These are phyloP conservation scores for Claviceps spartinae DNA, from an alignment of 2,329 filamentous ascomycete genomes.

Conservation along the genomic window DNA sequence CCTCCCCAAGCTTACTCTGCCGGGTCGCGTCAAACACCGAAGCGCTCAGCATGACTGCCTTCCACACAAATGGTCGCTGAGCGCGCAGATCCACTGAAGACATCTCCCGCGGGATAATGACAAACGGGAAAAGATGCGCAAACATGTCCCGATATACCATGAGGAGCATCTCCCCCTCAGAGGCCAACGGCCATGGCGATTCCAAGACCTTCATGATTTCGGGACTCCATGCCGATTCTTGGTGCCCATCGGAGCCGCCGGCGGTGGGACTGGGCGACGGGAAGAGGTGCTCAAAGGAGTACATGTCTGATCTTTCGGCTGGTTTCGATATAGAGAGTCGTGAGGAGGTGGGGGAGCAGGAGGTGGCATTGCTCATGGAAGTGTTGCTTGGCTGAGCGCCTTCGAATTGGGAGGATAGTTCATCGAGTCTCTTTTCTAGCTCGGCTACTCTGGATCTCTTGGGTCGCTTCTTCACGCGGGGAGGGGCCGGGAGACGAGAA, in stretches of 20 bases:
- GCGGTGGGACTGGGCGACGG: slow-evolving; percentile 14
- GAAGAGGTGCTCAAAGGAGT: slow-evolving; percentile 24
- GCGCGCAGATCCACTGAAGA: slow-evolving; percentile 22
- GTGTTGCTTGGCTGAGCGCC: slow-evolving; percentile 9
- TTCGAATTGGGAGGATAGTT: slow-evolving; percentile 32
- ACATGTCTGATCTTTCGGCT: slow-evolving; percentile 10
- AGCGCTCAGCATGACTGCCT: slow-evolving; percentile 32
- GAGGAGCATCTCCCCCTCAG: slow-evolving; percentile 28
- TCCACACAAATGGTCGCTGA: slow-evolving; percentile 33
- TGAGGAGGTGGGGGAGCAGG: slow-evolving; percentile 4
- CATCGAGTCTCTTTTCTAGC: slow-evolving; percentile 35
- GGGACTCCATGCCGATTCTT: slow-evolving; percentile 11
- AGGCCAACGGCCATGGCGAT: slow-evolving; percentile 26
- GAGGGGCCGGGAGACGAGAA: slow-evolving; percentile 32
- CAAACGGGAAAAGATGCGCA: slow-evolving; percentile 30
- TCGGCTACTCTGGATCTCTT: slow-evolving; percentile 36
- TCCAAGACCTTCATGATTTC: slow-evolving; percentile 13
- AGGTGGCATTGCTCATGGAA: slow-evolving; percentile 2
- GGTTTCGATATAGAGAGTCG: not conserved
- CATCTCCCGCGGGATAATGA: slow-evolving; percentile 25
- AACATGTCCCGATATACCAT: slow-evolving; percentile 20
- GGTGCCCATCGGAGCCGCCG: slow-evolving; percentile 8
- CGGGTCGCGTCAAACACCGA: slow-evolving; percentile 28
- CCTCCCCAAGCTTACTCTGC: slow-evolving; percentile 29
- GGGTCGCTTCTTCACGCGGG: slow-evolving; percentile 31